Evolutionary conservation across 371 early-diverging fungal species (phyloP).

Genomic region (Zychaea mexicana): DNA sequence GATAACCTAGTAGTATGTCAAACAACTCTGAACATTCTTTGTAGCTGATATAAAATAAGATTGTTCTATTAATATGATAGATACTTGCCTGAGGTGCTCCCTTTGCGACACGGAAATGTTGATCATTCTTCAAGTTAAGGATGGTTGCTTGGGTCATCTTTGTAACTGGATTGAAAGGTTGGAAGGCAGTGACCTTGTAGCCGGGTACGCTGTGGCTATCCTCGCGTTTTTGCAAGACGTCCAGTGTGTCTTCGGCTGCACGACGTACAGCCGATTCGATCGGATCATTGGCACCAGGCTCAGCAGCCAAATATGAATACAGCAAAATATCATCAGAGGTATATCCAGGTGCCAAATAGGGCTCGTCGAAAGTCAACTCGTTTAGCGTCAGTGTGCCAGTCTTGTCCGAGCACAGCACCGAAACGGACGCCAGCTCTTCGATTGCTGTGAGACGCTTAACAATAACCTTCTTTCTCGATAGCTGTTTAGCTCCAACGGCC

Average conservation of each 20-base stretch:
- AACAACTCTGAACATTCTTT: no score
- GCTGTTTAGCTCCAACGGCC: constrained; percentile 90
- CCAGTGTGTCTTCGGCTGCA: constrained; percentile 89
- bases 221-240: constrained; percentile 83
- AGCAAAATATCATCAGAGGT: constrained; percentile 85
- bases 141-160: constrained; percentile 90
- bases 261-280: constrained; percentile 90
- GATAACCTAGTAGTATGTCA: background rate
- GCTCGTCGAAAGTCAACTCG: constrained; percentile 88
- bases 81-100: constrained; percentile 94
- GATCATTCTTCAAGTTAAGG: constrained; percentile 61
- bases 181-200: constrained; percentile 84
- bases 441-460: constrained; percentile 93
- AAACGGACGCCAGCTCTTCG: constrained; percentile 93
- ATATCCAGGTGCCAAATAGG: constrained; percentile 76
- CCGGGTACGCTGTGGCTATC: constrained; percentile 74
- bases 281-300: constrained; percentile 91
- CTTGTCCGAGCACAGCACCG: constrained; percentile 94
- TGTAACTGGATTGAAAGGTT: constrained; percentile 91
- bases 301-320: constrained; percentile 85
- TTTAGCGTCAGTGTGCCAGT: constrained; percentile 95
- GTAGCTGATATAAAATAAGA: no score
- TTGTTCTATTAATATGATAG: constrained; percentile 45
- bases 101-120: constrained; percentile 86
- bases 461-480: constrained; percentile 91